phyloP scores from a whole-genome alignment of 306 rosid species.

The Pterocarpus santalinus region DNA sequence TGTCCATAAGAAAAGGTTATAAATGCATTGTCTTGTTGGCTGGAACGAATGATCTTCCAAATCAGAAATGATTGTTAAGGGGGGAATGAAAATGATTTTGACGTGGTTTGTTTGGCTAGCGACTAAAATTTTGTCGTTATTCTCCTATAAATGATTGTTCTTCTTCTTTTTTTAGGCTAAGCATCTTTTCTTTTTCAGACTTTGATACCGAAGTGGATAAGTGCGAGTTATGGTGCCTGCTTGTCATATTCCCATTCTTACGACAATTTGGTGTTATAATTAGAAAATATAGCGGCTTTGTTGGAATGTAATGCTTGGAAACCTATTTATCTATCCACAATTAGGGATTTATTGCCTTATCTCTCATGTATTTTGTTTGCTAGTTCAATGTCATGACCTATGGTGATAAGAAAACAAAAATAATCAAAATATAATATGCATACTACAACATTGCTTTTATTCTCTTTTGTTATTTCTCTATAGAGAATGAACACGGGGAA shows the following conservation, averaged over 20 bases:
- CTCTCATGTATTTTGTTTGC: neutral
- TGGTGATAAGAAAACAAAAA: neutral
- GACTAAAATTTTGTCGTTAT: slow-evolving; percentile 25
- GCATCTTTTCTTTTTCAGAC: neutral
- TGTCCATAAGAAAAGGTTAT: neutral
- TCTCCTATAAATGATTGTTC: neutral
- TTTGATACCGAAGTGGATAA: neutral
- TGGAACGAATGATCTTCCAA: slow-evolving; percentile 34
- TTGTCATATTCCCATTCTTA: neutral
- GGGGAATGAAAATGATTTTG: slow-evolving; percentile 23
- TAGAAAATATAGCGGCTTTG: slow-evolving; percentile 18
- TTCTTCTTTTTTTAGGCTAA: neutral
- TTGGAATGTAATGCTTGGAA: neutral
- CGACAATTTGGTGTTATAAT: neutral
- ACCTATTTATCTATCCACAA: slow-evolving; percentile 14
- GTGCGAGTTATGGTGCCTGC: neutral
- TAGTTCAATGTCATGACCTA: neutral
- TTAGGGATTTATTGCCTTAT: neutral
- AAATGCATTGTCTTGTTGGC: neutral
- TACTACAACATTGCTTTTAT: neutral
- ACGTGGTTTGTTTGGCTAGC: slow-evolving; percentile 29
- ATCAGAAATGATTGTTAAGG: neutral
- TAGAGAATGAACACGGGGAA: neutral
- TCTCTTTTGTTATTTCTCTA: neutral
- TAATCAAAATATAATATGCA: neutral